Evolutionary conservation across 768 basidiomycete genomes (phyloP), one percentile per base, ranked within the genome.

Genomic region (Termitomyces sp.): DNA sequence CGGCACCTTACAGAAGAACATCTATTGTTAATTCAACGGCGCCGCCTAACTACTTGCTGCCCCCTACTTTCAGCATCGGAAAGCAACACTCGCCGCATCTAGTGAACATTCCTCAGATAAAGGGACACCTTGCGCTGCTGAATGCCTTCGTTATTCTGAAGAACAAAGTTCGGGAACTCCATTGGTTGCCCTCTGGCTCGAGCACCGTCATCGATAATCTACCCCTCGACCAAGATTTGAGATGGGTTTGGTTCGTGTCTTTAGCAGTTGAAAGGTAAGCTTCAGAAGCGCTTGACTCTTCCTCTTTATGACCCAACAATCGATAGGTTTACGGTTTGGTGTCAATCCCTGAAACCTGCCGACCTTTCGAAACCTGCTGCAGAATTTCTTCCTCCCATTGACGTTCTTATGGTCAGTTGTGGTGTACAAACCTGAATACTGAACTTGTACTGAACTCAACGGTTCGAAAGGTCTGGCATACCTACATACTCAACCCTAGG

Each of bases 401-500:
- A 67, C 33, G 64, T 65, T 28, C 57, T 65, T 6, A 62, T 67
- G 64, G 66, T 67, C 2, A 5, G 63, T 63, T 4, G 5, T 18
- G 9, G 11, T 13, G 24, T n/a, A 7, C 36, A 36, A 7, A 28
- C 18, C 12, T 20, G 18, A 22, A n/a, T n/a, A n/a, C n/a, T n/a
- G n/a, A n/a, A n/a, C n/a, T n/a, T 40, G 36, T 40, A 12, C 18
- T 58, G 20, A 44, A 2, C 48, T 13, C 12, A 12, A 16, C 18
- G 11, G 46, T 11, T 4, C 32, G 4, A 18, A 35, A 67, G 66
- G 66, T 67, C 22, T 67, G 66, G 66, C 66, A 67, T 57, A 53
- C 64, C 8, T 67, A 67, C 46, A 46, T 67, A 49, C 55, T 67
- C 7, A 67, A 67, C 42, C 66, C 66, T 42, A 53, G 60, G 66